These are phyloP conservation scores for Irpex rosettiformis DNA, from an alignment of 1,284 basidiomycete species.

Conservation along the genomic window DNA sequence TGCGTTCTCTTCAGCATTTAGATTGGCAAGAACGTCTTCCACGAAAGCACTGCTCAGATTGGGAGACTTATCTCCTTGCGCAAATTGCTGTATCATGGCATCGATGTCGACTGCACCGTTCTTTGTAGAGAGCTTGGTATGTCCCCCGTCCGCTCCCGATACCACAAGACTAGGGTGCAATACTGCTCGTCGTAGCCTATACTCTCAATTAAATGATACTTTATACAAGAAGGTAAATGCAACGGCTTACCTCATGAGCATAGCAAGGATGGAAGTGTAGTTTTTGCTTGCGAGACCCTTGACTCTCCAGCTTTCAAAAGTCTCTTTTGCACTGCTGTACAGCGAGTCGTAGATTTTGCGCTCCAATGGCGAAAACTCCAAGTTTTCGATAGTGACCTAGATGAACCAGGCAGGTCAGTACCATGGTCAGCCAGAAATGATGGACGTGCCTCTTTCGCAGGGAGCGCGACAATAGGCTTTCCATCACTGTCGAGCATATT, in stretches of 20 bases:
- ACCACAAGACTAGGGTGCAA: slow-evolving; percentile 80
- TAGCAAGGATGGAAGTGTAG: slow-evolving; percentile 87
- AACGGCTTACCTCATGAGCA: slow-evolving; percentile 76
- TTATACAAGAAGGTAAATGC: slow-evolving; percentile 3
- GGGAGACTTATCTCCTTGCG: slow-evolving; percentile 20
- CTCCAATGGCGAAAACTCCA: slow-evolving; percentile 77
- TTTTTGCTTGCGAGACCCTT: slow-evolving; percentile 80
- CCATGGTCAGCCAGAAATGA: background rate
- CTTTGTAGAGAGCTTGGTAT: slow-evolving; percentile 5
- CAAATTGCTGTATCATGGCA: slow-evolving; percentile 11
- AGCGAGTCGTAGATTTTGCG: slow-evolving; percentile 80
- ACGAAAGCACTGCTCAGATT: slow-evolving; percentile 36
- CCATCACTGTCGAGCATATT: slow-evolving; percentile 89
- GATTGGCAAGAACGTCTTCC: slow-evolving; percentile 63
- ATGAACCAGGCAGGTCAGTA: background rate
- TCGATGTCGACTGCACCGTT: slow-evolving; percentile 12
- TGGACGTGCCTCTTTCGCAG: slow-evolving; percentile 69
- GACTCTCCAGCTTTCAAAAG: slow-evolving; percentile 74
- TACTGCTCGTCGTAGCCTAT: slow-evolving; percentile 80
- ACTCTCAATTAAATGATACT: background rate
- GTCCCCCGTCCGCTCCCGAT: slow-evolving; percentile 21
- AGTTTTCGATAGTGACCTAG: slow-evolving; percentile 60
- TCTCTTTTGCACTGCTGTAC: slow-evolving; percentile 61
- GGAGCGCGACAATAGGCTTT: slow-evolving; percentile 85
- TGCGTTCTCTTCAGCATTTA: slow-evolving; percentile 41